Evolutionary conservation across 2,329 filamentous ascomycete species (phyloP), one percentile per base, ranked within the genome.

Genomic region (Podosphaera xanthii): DNA sequence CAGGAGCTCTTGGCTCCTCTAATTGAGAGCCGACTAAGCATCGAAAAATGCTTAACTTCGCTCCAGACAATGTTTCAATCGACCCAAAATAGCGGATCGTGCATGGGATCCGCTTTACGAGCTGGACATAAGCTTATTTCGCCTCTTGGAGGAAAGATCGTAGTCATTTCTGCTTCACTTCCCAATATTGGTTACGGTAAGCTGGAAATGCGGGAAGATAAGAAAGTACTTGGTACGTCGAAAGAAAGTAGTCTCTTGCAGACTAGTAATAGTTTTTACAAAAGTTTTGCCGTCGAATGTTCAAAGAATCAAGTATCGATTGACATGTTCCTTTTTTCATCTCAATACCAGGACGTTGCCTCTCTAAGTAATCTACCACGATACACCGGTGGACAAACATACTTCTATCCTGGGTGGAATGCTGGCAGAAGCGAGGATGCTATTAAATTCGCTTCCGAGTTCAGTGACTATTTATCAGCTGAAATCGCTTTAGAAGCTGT

Each of bases 301-400:
- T 96, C 90, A 44, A 98, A 98, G 76, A 94, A 94, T 65, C 92
- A 98, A 72, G 92, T 98, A 35, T 97, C 90, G 0, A 89, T 98
- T 65, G 90, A 96, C 70, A 96, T 96, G 90, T 96, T 96, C 75
- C 76, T 96, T 57, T 96, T 95, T 74, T 92, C 87, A 3, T 90
- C 88, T 14, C 87, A 92, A 69, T 96, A 98, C 71, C 92, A 97
- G 72, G 92, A 98, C 70, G 92, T 98, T 58, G 92, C 92, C 4
- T 95, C 90, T 38, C 77, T 98, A 59, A 95, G 89, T 76, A 96
- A 96, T 71, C 77, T 98, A 56, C 92, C 92, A 54, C 79, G 92
- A 66, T 98, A 97, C 70, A 97, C 92, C 33, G 92, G 91, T 70
- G 92, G 92, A 31, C 92, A 97, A 70, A 98, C 92, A 0, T 97